phyloP scores from a whole-genome alignment of 352 stramenopile species.

The Phytophthora fragariae region DNA sequence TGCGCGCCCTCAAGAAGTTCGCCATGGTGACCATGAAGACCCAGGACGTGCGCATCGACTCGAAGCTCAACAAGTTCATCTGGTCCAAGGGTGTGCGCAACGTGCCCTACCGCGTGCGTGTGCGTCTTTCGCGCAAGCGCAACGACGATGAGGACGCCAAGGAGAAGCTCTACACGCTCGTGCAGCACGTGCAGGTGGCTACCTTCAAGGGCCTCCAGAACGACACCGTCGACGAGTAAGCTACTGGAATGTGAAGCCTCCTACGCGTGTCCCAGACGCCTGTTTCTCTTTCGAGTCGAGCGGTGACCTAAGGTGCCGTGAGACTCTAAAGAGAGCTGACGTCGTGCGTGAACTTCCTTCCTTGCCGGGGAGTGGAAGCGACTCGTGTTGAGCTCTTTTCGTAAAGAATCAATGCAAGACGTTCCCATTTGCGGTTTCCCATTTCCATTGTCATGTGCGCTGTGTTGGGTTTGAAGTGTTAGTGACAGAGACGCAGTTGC shows the following conservation, averaged over 20 bases:
- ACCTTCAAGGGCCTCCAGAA: conserved; percentile 98
- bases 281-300: conserved; percentile 4
- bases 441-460: conserved; percentile 4
- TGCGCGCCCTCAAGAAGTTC: conserved; percentile 99
- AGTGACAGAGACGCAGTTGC: too few relatives aligned
- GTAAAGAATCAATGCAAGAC: conserved; percentile 44
- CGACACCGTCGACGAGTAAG: conserved; percentile 95
- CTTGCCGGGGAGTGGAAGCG: conserved; percentile 34
- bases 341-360: conserved; percentile 36
- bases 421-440: conserved; percentile 50
- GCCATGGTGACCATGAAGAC: conserved; percentile 98
- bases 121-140: conserved; percentile 97
- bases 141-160: conserved; percentile 99
- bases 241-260: conserved; percentile 26
- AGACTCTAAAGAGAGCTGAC: conserved; percentile 5
- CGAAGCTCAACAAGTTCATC: conserved; percentile 98
- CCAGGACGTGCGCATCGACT: conserved; percentile 96
- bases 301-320: conserved; percentile 23
- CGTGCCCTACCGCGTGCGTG: conserved; percentile 97
- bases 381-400: conserved; percentile 40
- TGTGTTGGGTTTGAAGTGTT: not conserved
- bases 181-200: conserved; percentile 97
- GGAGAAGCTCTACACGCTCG: conserved; percentile 99
- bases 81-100: conserved; percentile 98
- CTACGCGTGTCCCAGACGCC: conserved; percentile 23